Percentiles rank a stretch among this genome's conserved stretches.
phyloP scores from a whole-genome alignment of 257 asterid species.

The Scutellaria barbata region DNA sequence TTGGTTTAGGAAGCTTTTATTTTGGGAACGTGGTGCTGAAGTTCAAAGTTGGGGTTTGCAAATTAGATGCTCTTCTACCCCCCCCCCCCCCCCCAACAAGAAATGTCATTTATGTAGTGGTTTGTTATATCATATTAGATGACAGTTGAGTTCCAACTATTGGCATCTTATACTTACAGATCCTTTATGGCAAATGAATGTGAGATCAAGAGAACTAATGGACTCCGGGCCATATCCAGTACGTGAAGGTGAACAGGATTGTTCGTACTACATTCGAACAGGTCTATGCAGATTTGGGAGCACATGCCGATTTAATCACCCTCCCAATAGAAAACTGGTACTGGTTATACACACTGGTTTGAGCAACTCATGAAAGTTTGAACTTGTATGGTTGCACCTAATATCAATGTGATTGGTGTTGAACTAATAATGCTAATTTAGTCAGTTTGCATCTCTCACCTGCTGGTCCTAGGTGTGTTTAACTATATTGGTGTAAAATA shows the following conservation, averaged over 20 bases:
- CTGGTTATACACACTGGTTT: conserved; percentile 31
- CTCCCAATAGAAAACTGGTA: conserved; percentile 80
- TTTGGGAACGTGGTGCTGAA: conserved; percentile 27
- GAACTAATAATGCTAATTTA: conserved; percentile 20
- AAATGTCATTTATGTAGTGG: conserved; percentile 13
- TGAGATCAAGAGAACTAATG: conserved; percentile 71
- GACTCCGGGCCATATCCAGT: conserved; percentile 79
- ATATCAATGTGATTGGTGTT: conserved; percentile 18
- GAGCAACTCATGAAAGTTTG: conserved; percentile 17
- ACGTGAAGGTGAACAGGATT: conserved; percentile 88
- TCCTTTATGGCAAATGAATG: conserved; percentile 71
- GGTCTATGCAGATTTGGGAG: conserved; percentile 90
- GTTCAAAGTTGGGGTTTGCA: conserved; percentile 13
- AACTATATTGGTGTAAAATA: conserved; percentile 18
- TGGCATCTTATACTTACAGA: conserved; percentile 51
- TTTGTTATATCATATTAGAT: conserved; percentile 21
- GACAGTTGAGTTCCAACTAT: conserved; percentile 32
- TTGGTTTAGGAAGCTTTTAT: conserved; percentile 7
- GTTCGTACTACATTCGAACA: conserved; percentile 85
- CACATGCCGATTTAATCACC: conserved; percentile 89
- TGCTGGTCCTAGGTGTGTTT: conserved; percentile 16
- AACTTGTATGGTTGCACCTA: conserved; percentile 11
- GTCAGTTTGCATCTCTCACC: conserved; percentile 19
- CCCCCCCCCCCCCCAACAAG: background rate
- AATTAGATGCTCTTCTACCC: conserved; percentile 1